phyloP scores from a whole-genome alignment of 2,329 filamentous ascomycete genomes.

The Dactylellina parvicollis region DNA sequence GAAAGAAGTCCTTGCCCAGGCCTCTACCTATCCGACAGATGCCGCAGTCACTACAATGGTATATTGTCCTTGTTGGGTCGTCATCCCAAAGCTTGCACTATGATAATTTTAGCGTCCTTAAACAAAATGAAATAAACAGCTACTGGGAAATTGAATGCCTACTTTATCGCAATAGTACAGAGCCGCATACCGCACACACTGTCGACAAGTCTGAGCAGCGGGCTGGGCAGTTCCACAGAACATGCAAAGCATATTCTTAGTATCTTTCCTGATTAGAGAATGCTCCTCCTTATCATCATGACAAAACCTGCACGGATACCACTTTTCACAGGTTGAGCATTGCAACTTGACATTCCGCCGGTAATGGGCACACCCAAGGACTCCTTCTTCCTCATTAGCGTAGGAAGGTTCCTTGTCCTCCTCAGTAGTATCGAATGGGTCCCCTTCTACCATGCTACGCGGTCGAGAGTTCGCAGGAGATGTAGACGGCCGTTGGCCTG shows the following conservation, averaged over 20 bases:
- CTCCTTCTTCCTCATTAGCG: conserved; percentile 65
- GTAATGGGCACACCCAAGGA: conserved; percentile 89
- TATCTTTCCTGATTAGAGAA: conserved; percentile 79
- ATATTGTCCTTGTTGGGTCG: conserved; percentile 87
- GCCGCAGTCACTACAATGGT: conserved; percentile 94
- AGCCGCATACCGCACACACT: conserved; percentile 80
- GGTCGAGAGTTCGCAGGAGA: conserved; percentile 63
- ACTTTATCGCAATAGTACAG: conserved; percentile 87
- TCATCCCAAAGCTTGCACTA: conserved; percentile 96
- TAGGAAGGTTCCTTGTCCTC: conserved; percentile 62
- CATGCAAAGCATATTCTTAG: conserved; percentile 98
- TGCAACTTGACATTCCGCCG: conserved; percentile 95
- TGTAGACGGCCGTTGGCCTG: conserved; percentile 58
- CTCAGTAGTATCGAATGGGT: conserved; percentile 59
- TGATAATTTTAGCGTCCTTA: conserved; percentile 1
- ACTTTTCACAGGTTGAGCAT: conserved; percentile 85
- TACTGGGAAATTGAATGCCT: conserved; percentile 6
- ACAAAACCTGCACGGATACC: conserved; percentile 95
- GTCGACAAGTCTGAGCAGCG: conserved; percentile 78
- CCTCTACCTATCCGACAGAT: conserved; percentile 92
- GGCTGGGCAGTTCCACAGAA: conserved; percentile 85
- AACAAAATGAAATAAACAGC: conserved; percentile 14
- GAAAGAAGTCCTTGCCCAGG: conserved; percentile 94
- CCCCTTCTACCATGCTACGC: conserved; percentile 62
- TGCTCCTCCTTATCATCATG: conserved; percentile 87